Evolutionary conservation across 768 basidiomycete species (phyloP), one percentile per base, ranked within the genome.

Genomic region (Pleurotus eryngii): DNA sequence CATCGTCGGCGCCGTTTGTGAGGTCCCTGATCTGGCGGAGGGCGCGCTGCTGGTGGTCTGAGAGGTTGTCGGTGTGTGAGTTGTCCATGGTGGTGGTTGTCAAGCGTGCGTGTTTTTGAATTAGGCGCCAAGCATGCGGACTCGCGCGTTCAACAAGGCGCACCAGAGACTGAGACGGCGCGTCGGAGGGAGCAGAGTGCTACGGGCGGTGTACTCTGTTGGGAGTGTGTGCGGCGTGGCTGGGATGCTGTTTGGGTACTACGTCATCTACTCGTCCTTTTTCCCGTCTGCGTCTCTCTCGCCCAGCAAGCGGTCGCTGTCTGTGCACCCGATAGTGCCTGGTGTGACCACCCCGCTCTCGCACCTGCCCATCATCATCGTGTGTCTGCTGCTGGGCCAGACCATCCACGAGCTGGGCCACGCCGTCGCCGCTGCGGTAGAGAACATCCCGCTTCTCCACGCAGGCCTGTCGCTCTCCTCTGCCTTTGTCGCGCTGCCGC

Each of bases 341-440:
- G 92, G 92, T 1, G 59, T 92, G 5, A 95, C 90, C 2, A 82
- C 90, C 1, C 92, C 92, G 1, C 64, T 91, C n/a, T 70, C 72
- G 22, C 85, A 95, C 64, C 65, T 90, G 1, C 88, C 88, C 4
- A 61, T 85, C 14, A 81, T 94, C 48, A 61, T 93, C 5, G 30
- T 81, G 5, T 79, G 86, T 0, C 76, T 94, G 14, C 75, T 86
- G 46, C 20, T 82, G 7, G 79, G 81, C 55, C 92, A 93, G 68
- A 62, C 86, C n/a, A 66, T 89, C 17, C 92, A 95, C 61, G 92
- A 95, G 71, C 68, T 81, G 0, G 92, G 92, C 5, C 92, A 95
- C 68, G 89, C 86, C 11, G 64, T 93, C 45, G 74, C 85, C 7
- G 92, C 87, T 11, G 87, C 90, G 17, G 65, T 87, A 89, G 87